Conservation (phyloP, 2,329 filamentous ascomycete genomes). For the Paradendryphiella salina region DNA sequence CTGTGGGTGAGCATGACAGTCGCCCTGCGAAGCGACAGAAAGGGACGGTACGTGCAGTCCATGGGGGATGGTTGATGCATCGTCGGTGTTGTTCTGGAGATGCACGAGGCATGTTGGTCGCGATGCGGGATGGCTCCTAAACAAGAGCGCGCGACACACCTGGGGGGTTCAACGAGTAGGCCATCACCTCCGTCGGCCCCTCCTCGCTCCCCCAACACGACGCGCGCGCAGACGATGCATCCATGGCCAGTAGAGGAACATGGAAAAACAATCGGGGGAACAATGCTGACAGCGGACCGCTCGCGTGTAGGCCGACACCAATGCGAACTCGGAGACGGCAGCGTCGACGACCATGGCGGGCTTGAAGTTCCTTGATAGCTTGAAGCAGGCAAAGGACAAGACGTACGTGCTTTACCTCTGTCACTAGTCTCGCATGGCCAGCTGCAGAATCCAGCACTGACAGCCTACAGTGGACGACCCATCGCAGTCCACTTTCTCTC, state of each 20-base stretch:
- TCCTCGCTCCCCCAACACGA: conserved; percentile 35
- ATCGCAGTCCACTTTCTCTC: conserved; percentile 76
- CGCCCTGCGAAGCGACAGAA: conserved; percentile 63
- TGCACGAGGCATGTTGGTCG: conserved; percentile 24
- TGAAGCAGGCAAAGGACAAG: conserved; percentile 79
- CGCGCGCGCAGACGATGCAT: conserved; percentile 33
- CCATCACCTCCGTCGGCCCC: conserved; percentile 33
- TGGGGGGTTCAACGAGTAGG: conserved; percentile 42
- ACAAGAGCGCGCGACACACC: conserved; percentile 38
- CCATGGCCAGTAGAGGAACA: background rate
- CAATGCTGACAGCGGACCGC: conserved; percentile 33
- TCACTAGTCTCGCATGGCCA: conserved; percentile 3
- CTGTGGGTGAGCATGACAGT: conserved; percentile 55
- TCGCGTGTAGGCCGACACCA: conserved; percentile 34
- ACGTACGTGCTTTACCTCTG: conserved; percentile 59
- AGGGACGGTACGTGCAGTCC: conserved; percentile 58
- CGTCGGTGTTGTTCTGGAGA: conserved; percentile 29
- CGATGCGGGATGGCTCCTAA: conserved; percentile 38
- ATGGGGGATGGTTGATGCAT: conserved; percentile 24
- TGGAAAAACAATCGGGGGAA: background rate
- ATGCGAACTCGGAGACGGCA: conserved; percentile 56
- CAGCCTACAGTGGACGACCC: conserved; percentile 60
- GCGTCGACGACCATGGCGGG: conserved; percentile 74
- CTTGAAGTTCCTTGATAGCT: conserved; percentile 71
- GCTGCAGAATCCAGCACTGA: no score